phyloP scores from a whole-genome alignment of 495 filamentous ascomycete species.

The Hypoxylon rickii region DNA sequence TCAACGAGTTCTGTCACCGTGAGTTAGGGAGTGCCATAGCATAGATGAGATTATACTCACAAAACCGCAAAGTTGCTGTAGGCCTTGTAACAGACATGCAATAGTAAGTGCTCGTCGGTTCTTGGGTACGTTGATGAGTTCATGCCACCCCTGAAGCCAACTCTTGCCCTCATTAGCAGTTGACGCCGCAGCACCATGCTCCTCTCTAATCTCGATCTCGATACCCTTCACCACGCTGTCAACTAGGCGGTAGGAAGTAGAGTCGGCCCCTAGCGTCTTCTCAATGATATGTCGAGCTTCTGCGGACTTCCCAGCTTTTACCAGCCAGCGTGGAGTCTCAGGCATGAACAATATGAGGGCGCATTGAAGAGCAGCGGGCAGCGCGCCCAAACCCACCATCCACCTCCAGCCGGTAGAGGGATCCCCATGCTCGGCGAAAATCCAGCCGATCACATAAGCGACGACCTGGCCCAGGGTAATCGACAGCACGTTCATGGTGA shows the following conservation, averaged over 20 bases:
- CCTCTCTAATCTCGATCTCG: conserved; percentile 69
- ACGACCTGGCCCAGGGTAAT: conserved; percentile 86
- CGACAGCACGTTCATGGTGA: conserved; percentile 77
- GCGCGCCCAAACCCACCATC: conserved; percentile 85
- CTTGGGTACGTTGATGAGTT: conserved; percentile 62
- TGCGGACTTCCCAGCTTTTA: conserved; percentile 63
- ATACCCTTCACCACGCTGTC: conserved; percentile 65
- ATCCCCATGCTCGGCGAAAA: conserved; percentile 58
- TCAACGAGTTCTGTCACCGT: conserved; percentile 73
- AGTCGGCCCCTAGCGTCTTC: conserved; percentile 64
- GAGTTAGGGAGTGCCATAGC: conserved; percentile 8
- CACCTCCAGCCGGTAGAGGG: conserved; percentile 73
- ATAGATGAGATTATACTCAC: conserved; percentile 47
- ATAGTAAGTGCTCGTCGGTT: conserved; percentile 81
- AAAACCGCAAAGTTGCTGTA: conserved; percentile 93
- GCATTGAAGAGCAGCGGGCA: conserved; percentile 75
- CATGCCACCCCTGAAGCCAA: conserved; percentile 53
- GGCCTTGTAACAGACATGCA: conserved; percentile 80
- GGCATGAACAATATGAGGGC: conserved; percentile 69
- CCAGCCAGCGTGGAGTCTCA: conserved; percentile 86
- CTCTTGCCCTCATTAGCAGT: conserved; percentile 31
- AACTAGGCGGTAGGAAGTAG: conserved; percentile 50
- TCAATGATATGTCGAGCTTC: conserved; percentile 66
- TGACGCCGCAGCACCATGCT: conserved; percentile 55
- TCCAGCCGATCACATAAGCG: conserved; percentile 79